A percentile compares a stretch with the other conserved stretches of the same genome.
Evolutionary conservation across 768 basidiomycete genomes (phyloP).

Genomic region (Boletus barrowsii): DNA sequence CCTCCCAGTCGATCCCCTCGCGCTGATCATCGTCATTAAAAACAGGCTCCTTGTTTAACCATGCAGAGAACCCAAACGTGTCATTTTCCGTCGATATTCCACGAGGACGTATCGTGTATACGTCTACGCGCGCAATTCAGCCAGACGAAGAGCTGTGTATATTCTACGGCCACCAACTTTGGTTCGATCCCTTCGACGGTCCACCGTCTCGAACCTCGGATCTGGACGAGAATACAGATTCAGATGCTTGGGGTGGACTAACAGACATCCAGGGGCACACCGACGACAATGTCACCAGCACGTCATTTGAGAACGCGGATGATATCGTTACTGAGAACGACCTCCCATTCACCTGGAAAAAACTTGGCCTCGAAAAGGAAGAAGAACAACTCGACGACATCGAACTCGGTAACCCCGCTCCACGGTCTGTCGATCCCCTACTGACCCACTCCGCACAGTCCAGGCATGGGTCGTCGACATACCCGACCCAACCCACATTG

Average conservation of each 20-base stretch:
- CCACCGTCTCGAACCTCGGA: background rate
- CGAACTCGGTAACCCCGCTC: constrained; percentile 29
- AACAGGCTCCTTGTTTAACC: constrained; percentile 80
- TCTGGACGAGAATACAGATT: background rate
- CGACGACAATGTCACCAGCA: background rate
- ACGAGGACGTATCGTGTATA: constrained; percentile 62
- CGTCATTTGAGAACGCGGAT: background rate
- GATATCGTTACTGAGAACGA: constrained; percentile 54
- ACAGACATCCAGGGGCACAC: constrained; percentile 2
- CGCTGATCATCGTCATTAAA: background rate
- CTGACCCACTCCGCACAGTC: constrained; percentile 38
- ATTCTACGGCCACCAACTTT: constrained; percentile 66
- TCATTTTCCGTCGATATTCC: constrained; percentile 54
- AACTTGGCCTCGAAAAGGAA: constrained; percentile 49
- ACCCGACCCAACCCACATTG: constrained; percentile 55
- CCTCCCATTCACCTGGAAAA: constrained; percentile 66
- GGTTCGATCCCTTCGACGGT: constrained; percentile 51
- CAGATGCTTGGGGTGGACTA: constrained; percentile 1
- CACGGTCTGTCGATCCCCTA: background rate
- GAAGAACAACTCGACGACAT: constrained; percentile 62
- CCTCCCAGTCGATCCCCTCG: background rate
- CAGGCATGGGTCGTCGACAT: constrained; percentile 79
- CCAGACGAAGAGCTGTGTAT: constrained; percentile 76
- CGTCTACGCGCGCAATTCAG: constrained; percentile 49
- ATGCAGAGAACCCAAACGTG: constrained; percentile 67